A percentile compares a stretch with the other conserved stretches of the same genome.
phyloP scores from a whole-genome alignment of 768 basidiomycete species.

The Boletus subparvulus region DNA sequence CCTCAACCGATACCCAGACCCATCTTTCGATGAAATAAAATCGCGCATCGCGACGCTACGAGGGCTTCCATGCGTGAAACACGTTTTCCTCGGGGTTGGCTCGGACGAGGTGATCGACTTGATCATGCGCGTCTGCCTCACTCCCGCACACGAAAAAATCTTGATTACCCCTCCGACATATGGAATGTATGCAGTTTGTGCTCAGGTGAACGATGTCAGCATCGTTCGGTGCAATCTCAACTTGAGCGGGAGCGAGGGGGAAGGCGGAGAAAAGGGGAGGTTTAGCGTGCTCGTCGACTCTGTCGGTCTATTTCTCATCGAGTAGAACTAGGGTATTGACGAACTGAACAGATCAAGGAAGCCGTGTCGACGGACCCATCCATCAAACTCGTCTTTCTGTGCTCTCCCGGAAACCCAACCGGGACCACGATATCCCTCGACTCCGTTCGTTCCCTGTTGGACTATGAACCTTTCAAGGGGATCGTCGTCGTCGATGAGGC shows the following conservation, averaged over 20 bases:
- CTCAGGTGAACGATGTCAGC: constrained; percentile 91
- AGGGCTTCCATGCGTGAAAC: constrained; percentile 55
- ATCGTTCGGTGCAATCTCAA: constrained; percentile 76
- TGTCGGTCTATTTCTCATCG: constrained; percentile 43
- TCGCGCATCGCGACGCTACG: constrained; percentile 70
- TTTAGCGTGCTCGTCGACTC: constrained; percentile 77
- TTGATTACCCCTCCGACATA: constrained; percentile 94
- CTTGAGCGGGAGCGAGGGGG: constrained; percentile 55
- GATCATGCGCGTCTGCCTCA: constrained; percentile 85
- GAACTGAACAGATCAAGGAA: constrained; percentile 61
- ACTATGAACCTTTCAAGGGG: constrained; percentile 82
- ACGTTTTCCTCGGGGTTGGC: constrained; percentile 94
- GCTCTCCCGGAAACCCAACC: constrained; percentile 97
- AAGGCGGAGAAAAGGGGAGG: constrained; percentile 67
- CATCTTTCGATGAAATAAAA: constrained; percentile 81
- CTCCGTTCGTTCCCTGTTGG: constrained; percentile 66
- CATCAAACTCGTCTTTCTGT: constrained; percentile 92
- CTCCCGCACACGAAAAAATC: constrained; percentile 77
- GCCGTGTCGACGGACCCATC: constrained; percentile 65
- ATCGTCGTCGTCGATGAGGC: constrained; percentile 96
- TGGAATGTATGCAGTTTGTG: constrained; percentile 95
- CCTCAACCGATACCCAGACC: constrained; percentile 93
- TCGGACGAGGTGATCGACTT: constrained; percentile 97
- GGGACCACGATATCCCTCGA: constrained; percentile 80
- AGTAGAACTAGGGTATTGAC: background rate